These are phyloP conservation scores for Penicillium occitanis DNA, from an alignment of 2,329 filamentous ascomycete genomes.

Conservation along the genomic window DNA sequence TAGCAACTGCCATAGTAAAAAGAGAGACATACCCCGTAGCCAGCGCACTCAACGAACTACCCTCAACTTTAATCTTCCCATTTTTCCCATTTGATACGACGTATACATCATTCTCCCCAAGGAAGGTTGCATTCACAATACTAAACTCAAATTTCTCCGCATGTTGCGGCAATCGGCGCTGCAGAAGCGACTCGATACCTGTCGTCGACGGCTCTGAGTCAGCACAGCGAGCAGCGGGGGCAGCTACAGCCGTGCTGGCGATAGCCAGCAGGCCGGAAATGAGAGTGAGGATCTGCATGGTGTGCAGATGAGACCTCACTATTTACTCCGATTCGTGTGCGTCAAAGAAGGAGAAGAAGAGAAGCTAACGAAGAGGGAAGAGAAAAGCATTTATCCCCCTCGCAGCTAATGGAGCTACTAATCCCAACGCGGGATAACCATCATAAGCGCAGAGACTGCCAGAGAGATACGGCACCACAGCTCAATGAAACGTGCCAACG, in stretches of 20 bases:
- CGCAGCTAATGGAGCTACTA: background rate
- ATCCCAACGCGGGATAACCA: background rate
- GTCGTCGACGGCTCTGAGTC: conserved; percentile 22
- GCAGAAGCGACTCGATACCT: conserved; percentile 29
- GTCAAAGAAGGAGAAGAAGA: background rate
- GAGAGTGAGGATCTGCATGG: background rate
- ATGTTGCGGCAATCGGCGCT: conserved; percentile 29
- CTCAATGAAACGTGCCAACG: conserved; percentile 2
- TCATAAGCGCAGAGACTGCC: background rate
- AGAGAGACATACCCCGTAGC: conserved; percentile 32
- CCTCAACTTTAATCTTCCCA: conserved; percentile 36
- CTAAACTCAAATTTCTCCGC: conserved; percentile 26
- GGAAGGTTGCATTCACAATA: conserved; percentile 21
- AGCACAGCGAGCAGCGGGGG: background rate
- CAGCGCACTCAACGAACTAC: conserved; percentile 37
- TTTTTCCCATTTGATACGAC: conserved; percentile 24
- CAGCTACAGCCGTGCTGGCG: background rate
- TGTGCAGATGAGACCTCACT: background rate
- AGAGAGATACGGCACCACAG: background rate
- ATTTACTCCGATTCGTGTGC: background rate
- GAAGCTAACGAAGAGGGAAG: background rate
- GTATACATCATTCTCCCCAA: conserved; percentile 26
- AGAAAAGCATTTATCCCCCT: conserved; percentile 1
- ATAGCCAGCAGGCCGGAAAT: background rate
- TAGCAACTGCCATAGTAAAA: background rate